Evolutionary conservation across 2,329 filamentous ascomycete genomes (phyloP).

Genomic region (Ceratocystis smalleyi): DNA sequence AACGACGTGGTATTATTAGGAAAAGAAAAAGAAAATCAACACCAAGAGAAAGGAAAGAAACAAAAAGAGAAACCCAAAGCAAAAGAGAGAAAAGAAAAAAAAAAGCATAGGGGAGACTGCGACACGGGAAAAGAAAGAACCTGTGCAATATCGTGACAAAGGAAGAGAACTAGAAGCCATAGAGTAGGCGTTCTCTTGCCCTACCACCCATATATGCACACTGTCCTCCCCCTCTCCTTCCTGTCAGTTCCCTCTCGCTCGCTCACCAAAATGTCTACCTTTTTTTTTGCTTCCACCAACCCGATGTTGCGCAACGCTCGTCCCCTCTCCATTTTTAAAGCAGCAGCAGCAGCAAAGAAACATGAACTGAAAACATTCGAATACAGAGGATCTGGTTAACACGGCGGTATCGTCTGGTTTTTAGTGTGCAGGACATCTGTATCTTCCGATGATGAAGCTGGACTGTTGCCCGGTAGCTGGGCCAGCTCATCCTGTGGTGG

Average conservation of each 20-base stretch:
- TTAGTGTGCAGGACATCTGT: not conserved
- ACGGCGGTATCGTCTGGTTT: not conserved
- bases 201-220: no score
- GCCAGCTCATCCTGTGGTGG: conserved; percentile 3
- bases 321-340: no score
- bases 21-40: not conserved
- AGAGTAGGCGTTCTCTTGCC: no score
- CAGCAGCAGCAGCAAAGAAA: no score
- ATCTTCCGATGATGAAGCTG: not conserved
- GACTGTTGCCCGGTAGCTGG: conserved; percentile 7
- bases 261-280: not conserved
- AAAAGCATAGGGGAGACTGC: not conserved
- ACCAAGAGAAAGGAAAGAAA: conserved; percentile 1
- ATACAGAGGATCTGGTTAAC: not conserved
- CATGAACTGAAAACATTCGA: no score
- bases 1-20: conserved; percentile 6
- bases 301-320: no score
- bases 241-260: not conserved
- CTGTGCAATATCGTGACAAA: no score
- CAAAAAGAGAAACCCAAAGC: not conserved
- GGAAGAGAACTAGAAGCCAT: no score
- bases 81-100: not conserved
- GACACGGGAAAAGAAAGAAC: not conserved
- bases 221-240: not conserved
- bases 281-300: no score